Base-by-base conservation (phyloP, 2,329 filamentous ascomycete genomes). In the Periconia digitata region DNA sequence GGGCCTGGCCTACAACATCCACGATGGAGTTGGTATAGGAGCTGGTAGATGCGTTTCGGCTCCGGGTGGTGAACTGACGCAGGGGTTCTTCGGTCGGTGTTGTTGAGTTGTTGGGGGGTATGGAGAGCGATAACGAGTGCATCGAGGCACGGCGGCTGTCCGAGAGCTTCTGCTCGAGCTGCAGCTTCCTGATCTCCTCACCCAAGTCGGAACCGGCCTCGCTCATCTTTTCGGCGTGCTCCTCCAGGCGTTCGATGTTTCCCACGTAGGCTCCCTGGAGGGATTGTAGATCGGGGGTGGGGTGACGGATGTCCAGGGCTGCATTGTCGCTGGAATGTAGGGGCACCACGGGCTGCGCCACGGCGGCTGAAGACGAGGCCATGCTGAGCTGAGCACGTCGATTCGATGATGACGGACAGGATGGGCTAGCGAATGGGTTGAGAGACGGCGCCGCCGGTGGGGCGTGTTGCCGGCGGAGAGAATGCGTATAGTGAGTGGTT, bases 241-340 rank as follows among this genome's bases (percentile, higher is more conserved):
- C 85, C 71, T 92, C 88, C 53, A 92, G 81, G 42, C 85, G 82
- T 56, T 85, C 84, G 53, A 92, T 85, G 73, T 87, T 90, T 65
- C 79, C 79, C 16, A 80, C 73, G 64, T 83, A 85, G 24, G 82
- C 82, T 21, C 81, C 83, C 49, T 85, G 81, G 47, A 84, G 77
- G 43, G 78, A 77, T 64, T 82, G 82, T 41, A 82, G 72, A 63
- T 87, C 85, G 44, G 85, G 84, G 2, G 78, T 78, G 23, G 84
- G 84, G 63, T 86, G 84, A 54, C 62, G 62, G 50, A 70, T 60
- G 54, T 61, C 53, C 50, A 56, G 51, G 18, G 47, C 44, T 27
- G 54, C 40, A 54, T 56, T 57, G 21, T 59, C 53, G 40, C 56
- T 54, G 18, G 59, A 56, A 13, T 53, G 55, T 24, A 59, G 52